Conservation (phyloP, 2,329 filamentous ascomycete species). For the Plectosphaerella plurivora region DNA sequence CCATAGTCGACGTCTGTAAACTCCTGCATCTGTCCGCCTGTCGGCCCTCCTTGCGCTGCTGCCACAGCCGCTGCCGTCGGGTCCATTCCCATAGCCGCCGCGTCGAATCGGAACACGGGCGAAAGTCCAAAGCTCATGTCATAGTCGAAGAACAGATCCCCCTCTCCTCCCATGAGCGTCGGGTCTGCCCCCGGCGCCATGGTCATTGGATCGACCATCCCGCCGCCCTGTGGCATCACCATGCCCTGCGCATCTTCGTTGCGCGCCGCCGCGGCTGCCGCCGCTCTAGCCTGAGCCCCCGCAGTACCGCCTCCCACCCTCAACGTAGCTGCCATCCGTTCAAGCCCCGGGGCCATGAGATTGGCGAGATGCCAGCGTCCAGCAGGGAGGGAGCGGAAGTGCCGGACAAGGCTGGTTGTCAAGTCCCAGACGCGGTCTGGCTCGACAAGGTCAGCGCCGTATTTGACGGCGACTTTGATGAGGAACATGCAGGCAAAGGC, state of each 20-base stretch:
- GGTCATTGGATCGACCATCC: background rate
- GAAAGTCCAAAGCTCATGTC: constrained; percentile 22
- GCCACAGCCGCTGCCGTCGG: background rate
- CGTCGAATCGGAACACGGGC: constrained; percentile 21
- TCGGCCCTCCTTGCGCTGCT: background rate
- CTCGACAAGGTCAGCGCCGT: constrained; percentile 31
- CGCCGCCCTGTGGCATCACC: background rate
- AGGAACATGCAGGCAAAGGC: constrained; percentile 49
- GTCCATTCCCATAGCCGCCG: constrained; percentile 8
- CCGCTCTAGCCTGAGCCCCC: background rate
- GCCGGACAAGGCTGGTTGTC: constrained; percentile 28
- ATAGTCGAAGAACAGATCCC: constrained; percentile 14
- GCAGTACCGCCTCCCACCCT: background rate
- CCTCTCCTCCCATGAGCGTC: constrained; percentile 6
- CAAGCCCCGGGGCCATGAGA: constrained; percentile 39
- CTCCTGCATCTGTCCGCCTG: constrained; percentile 2
- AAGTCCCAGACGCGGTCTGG: constrained; percentile 29
- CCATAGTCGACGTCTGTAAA: constrained; percentile 5
- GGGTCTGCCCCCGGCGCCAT: background rate
- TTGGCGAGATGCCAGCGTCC: constrained; percentile 40
- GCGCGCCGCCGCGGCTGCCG: background rate
- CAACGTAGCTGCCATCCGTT: constrained; percentile 29
- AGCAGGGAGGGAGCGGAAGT: constrained; percentile 33
- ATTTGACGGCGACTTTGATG: constrained; percentile 40
- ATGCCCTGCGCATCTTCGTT: background rate